Percentiles rank a stretch among this genome's conserved stretches.
These are phyloP conservation scores for Sordariomycetes sp. DNA, from an alignment of 2,329 filamentous ascomycete species.

Conservation along the genomic window DNA sequence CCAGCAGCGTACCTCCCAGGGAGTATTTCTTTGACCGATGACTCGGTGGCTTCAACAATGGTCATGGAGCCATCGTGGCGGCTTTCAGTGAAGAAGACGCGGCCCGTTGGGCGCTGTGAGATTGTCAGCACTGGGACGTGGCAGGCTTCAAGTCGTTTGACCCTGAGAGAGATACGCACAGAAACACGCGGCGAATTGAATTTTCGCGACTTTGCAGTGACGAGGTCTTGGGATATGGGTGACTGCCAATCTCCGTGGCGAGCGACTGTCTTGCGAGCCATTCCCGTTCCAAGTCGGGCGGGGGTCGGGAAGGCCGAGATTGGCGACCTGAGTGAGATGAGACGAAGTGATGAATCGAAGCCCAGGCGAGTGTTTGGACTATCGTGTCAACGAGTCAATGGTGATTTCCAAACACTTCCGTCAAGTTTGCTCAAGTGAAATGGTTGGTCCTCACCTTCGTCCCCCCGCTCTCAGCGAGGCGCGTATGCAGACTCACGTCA, in stretches of 20 bases:
- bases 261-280: slow-evolving; percentile 15
- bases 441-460: no score
- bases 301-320: no score
- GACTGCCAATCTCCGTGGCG: slow-evolving; percentile 30
- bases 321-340: no score
- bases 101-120: slow-evolving; percentile 14
- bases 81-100: slow-evolving; percentile 27
- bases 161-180: slow-evolving; percentile 16
- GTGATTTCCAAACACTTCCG: no score
- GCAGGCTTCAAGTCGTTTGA: background rate
- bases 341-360: no score
- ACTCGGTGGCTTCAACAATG: slow-evolving; percentile 31
- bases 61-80: slow-evolving; percentile 28
- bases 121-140: background rate
- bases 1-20: slow-evolving; percentile 31
- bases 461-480: no score
- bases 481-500: no score
- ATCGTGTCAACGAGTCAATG: no score
- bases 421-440: no score
- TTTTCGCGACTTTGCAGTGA: slow-evolving; percentile 21
- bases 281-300: no score
- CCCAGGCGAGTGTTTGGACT: no score
- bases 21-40: slow-evolving; percentile 25
- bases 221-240: slow-evolving; percentile 24
- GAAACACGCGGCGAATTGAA: slow-evolving; percentile 25